Percentiles rank a stretch among this genome's conserved stretches.
Conservation (phyloP, 1,284 basidiomycete genomes). For the Irpex rosettiformis region DNA sequence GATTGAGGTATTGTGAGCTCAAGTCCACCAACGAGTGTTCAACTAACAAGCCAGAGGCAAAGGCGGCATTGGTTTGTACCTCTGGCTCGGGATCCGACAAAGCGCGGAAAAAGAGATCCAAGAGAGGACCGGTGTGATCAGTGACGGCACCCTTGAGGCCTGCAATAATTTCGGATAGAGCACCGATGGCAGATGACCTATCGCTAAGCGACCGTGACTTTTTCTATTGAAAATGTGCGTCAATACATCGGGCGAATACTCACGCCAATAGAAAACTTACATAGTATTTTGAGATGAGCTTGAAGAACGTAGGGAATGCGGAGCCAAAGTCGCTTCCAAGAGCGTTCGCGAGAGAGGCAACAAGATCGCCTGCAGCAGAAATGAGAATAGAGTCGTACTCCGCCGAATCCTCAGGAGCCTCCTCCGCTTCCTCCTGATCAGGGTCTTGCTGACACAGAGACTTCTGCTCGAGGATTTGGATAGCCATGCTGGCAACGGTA, state of each 20-base stretch:
- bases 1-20: constrained; percentile 75
- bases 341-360: constrained; percentile 85
- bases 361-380: constrained; percentile 92
- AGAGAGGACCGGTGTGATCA: constrained; percentile 80
- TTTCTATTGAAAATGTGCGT: constrained; percentile 44
- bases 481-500: constrained; percentile 73
- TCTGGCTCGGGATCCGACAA: constrained; percentile 86
- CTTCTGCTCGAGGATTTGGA: constrained; percentile 88
- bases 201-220: constrained; percentile 87
- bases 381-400: constrained; percentile 98
- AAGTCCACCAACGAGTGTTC: constrained; percentile 88
- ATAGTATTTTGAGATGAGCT: constrained; percentile 91
- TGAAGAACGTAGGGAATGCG: constrained; percentile 85
- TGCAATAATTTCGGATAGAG: constrained; percentile 92
- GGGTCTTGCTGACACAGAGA: constrained; percentile 95
- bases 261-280: constrained; percentile 46
- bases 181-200: constrained; percentile 91
- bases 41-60: constrained; percentile 89
- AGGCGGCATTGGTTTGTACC: constrained; percentile 95
- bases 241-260: constrained; percentile 6
- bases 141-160: constrained; percentile 90
- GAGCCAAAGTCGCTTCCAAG: constrained; percentile 85
- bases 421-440: constrained; percentile 87
- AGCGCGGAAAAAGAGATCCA: constrained; percentile 82
- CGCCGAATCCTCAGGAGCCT: constrained; percentile 80